Conservation (phyloP, 208 protist species). For the Crithidia fasciculata region DNA sequence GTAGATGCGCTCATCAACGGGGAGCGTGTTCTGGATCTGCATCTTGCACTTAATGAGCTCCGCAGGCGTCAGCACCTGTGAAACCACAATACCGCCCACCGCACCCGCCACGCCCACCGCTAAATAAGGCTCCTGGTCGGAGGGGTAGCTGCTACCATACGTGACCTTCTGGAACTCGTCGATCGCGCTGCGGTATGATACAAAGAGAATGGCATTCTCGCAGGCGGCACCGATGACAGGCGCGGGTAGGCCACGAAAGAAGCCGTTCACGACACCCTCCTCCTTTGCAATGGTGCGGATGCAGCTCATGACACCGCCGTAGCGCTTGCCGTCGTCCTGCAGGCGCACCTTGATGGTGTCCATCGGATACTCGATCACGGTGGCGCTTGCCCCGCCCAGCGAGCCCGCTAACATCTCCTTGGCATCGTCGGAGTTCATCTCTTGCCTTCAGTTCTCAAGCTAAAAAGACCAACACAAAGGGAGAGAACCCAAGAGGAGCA, state of each 20-base stretch:
- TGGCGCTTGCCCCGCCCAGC: slow-evolving; percentile 72
- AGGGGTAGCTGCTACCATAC: slow-evolving; percentile 44
- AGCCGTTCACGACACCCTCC: slow-evolving; percentile 86
- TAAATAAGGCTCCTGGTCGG: slow-evolving; percentile 75
- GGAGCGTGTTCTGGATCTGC: slow-evolving; percentile 92
- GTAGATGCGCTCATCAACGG: slow-evolving; percentile 69
- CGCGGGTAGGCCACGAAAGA: slow-evolving; percentile 88
- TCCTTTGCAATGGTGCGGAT: slow-evolving; percentile 71
- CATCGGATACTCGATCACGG: slow-evolving; percentile 91
- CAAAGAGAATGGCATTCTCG: slow-evolving; percentile 88
- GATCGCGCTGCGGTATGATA: slow-evolving; percentile 65
- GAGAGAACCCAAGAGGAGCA: too few species aligned
- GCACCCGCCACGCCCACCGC: slow-evolving; percentile 69
- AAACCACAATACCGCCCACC: slow-evolving; percentile 76
- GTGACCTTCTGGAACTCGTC: slow-evolving; percentile 57
- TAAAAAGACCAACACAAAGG: too few species aligned
- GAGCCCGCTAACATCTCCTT: slow-evolving; percentile 82
- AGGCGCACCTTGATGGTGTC: slow-evolving; percentile 94
- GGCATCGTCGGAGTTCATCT: slow-evolving; percentile 64
- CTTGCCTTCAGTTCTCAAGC: too few species aligned
- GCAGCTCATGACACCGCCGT: slow-evolving; percentile 67
- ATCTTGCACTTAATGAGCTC: slow-evolving; percentile 93
- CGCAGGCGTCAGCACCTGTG: slow-evolving; percentile 85
- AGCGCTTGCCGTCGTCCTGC: slow-evolving; percentile 80
- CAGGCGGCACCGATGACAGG: slow-evolving; percentile 84